Base-by-base conservation (phyloP, 495 filamentous ascomycete genomes). In the Xylaria bambusicola region DNA sequence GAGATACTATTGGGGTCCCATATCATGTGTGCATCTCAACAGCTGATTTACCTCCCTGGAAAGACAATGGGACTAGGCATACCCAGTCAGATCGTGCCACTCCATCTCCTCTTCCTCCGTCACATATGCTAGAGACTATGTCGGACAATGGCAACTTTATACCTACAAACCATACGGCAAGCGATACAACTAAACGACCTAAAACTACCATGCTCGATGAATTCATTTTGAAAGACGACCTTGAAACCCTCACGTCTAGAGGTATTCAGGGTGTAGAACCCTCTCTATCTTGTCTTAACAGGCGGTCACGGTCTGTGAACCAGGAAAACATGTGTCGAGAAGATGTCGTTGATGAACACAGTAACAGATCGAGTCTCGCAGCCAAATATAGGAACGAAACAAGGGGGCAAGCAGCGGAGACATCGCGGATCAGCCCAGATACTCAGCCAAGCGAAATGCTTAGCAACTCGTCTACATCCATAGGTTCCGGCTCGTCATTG, bases 11-110 rank as follows among this genome's bases (percentile, higher is more conserved):
- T 1, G 64, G 55, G 38, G 69, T 72, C 4, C 64, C 66, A 6
- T 82, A 82, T 63, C 72, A 76, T 60, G 65, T 81, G 17, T 72
- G 74, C 49, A 68, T 78, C 24, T 68, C 67, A 36, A 73, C 72
- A 3, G 65, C 67, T 4, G 68, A 68, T 42, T 61, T 76, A 7
- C 76, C 77, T 15, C 73, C 78, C 1, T 80, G 79, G 78, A 69
- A 21, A 62, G 66, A 9, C 63, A 33, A 27, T 26, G 55, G 35
- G 0, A 60, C 62, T 18, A n/a, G 10, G 46, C 38, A 12, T 45
- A 35, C 2, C 27, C 47, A 27, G 29, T 47, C 2, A 10, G 40
- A 24, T 15, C 20, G 7, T 23, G 21, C 20, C 31, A 33, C 21
- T 44, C 46, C 4, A 56, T 52, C 20, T 10, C 23, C 4, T 12